Base-by-base conservation (phyloP, 2,329 filamentous ascomycete genomes). In the Scedosporium apiospermum region DNA sequence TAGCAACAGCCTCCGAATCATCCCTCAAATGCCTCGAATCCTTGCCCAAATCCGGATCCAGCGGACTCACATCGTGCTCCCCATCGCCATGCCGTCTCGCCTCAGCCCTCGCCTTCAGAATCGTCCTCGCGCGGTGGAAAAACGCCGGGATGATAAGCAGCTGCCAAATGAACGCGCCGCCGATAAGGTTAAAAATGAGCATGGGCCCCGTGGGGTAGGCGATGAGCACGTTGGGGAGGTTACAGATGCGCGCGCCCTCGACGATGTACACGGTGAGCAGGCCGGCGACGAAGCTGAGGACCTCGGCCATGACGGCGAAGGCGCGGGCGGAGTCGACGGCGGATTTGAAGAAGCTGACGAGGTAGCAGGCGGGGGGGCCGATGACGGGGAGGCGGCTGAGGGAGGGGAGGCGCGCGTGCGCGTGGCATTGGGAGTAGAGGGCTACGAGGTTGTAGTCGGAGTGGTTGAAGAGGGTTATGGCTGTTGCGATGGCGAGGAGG, bases 1-100 rank as follows among this genome's bases (percentile, higher is more conserved):
- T 82, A 27, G 85, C 84, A 63, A 85, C 77, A 64, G 82, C 80
- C 70, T 88, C 86, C 2, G 82, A 73, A 23, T 71, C 71, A 6
- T 73, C 72, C 10, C 62, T 51, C 12, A 83, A 70, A 63, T 77
- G 75, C 7, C 78, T 74, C 64, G 69, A 65, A 42, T 69, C 63
- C 59, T 67, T 63, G 51, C 71, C 71, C 44, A 73, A 66, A 9
- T 69, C 69, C 6, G 71, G 70, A 63, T 74, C 68, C 18, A 65
- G 63, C 26, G 66, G 65, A 10, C 68, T 64, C 5, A 69, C 64
- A 34, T 34, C 30, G 6, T 34, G 30, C 21, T 64, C 65, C 57
- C 69, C 62, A 3, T 69, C 57, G 49, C 61, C 60, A 6, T 68
- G 63, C 21, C 63, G 57, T 14, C 57, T 65, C 1, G 66, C 65